Evolutionary conservation across 306 rosid genomes (phyloP).

Genomic region (Amphicarpaea edgeworthii): DNA sequence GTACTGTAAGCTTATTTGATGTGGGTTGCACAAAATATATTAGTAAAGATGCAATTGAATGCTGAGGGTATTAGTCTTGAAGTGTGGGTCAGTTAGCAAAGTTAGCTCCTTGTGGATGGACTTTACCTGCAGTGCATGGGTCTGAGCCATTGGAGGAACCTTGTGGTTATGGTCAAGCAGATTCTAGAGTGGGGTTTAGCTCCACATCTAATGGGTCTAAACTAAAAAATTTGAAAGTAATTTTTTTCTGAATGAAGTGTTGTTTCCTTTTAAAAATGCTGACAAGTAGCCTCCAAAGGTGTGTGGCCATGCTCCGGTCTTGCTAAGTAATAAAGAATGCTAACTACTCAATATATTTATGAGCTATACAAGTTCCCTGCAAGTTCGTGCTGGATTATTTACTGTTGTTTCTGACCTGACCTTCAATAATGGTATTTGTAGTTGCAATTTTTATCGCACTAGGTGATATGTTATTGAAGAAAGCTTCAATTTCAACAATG

Average conservation of each 20-base stretch:
- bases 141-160: neutral
- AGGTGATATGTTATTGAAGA: too few species aligned
- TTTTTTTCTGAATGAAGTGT: neutral
- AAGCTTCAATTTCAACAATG: too few species aligned
- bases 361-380: too few species aligned
- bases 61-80: neutral
- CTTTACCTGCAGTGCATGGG: neutral
- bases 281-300: neutral
- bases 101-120: conserved; percentile 23
- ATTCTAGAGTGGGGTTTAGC: neutral
- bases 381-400: too few species aligned
- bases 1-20: conserved; percentile 3
- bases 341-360: too few species aligned
- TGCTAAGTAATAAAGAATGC: neutral
- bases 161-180: neutral
- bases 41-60: conserved; percentile 3
- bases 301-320: neutral
- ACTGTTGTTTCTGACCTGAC: too few species aligned
- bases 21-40: conserved; percentile 1
- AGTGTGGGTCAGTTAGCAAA: conserved; percentile 23
- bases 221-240: neutral
- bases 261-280: neutral
- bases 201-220: neutral
- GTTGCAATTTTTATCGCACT: too few species aligned
- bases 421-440: too few species aligned